These are phyloP conservation scores for Aspergillus hiratsukae DNA, from an alignment of 2,329 filamentous ascomycete genomes.

Conservation along the genomic window DNA sequence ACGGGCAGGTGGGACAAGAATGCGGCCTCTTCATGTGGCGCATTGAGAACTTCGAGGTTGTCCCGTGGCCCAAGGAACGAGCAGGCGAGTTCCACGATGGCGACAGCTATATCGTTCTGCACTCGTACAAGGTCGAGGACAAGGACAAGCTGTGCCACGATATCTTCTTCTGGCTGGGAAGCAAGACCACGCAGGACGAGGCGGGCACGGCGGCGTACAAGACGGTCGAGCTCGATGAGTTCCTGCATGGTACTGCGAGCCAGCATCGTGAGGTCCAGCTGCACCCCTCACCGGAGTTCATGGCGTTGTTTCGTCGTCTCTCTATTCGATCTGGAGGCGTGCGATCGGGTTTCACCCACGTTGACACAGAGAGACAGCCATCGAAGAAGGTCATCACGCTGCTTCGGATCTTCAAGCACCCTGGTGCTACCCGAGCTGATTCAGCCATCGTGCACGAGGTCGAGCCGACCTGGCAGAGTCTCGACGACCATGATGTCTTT, in stretches of 20 bases:
- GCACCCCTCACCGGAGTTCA: constrained; percentile 56
- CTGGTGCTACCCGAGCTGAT: constrained; percentile 43
- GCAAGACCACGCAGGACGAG: constrained; percentile 63
- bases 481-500: constrained; percentile 65
- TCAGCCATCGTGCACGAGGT: constrained; percentile 61
- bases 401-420: constrained; percentile 61
- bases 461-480: constrained; percentile 55
- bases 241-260: constrained; percentile 56
- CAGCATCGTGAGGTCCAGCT: constrained; percentile 63
- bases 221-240: constrained; percentile 66
- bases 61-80: constrained; percentile 55
- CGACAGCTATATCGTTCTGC: constrained; percentile 63
- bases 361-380: constrained; percentile 44
- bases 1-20: constrained; percentile 49
- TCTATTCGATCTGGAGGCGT: constrained; percentile 60
- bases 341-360: constrained; percentile 59
- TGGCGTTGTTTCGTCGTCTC: constrained; percentile 57
- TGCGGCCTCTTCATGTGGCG: constrained; percentile 61
- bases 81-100: constrained; percentile 62
- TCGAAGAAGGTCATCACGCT: constrained; percentile 50
- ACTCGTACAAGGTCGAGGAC: constrained; percentile 52
- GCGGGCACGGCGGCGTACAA: constrained; percentile 66
- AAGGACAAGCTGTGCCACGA: constrained; percentile 55
- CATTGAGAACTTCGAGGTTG: constrained; percentile 62
- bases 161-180: constrained; percentile 67